These are phyloP conservation scores for Senna siamea DNA, from an alignment of 306 rosid genomes.

Conservation along the genomic window DNA sequence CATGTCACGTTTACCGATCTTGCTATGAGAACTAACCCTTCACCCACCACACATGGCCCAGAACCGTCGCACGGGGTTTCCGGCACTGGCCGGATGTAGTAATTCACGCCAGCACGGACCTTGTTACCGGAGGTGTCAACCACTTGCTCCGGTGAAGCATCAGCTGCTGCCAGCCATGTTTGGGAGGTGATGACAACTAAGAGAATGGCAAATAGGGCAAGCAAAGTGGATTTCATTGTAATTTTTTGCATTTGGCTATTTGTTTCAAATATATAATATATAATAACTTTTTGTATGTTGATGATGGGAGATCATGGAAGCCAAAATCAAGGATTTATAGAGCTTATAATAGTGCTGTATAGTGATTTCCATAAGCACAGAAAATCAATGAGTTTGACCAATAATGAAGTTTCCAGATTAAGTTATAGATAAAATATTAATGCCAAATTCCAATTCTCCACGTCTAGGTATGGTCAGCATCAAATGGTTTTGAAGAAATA, in stretches of 20 bases:
- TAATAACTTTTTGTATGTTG: too few species aligned
- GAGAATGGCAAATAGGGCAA: neutral
- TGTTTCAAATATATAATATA: neutral
- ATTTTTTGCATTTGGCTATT: neutral
- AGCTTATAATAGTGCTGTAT: too few species aligned
- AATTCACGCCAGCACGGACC: conserved; percentile 34
- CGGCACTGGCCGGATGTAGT: conserved; percentile 53
- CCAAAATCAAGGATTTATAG: neutral
- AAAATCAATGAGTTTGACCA: neutral
- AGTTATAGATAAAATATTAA: neutral
- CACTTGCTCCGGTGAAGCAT: conserved; percentile 4
- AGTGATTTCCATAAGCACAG: neutral
- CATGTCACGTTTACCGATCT: conserved; percentile 42
- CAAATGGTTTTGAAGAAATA: too few species aligned
- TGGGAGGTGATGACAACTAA: neutral
- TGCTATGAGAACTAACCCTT: conserved; percentile 52
- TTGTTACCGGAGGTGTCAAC: neutral
- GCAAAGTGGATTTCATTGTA: neutral
- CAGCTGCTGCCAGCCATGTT: neutral
- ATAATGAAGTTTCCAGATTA: neutral
- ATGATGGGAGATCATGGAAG: neutral
- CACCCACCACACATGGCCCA: conserved; percentile 52
- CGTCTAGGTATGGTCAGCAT: neutral
- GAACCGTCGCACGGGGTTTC: conserved; percentile 42
- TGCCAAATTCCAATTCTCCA: neutral